These are phyloP conservation scores for Tricharina praecox DNA, from an alignment of 495 filamentous ascomycete species.

Conservation along the genomic window DNA sequence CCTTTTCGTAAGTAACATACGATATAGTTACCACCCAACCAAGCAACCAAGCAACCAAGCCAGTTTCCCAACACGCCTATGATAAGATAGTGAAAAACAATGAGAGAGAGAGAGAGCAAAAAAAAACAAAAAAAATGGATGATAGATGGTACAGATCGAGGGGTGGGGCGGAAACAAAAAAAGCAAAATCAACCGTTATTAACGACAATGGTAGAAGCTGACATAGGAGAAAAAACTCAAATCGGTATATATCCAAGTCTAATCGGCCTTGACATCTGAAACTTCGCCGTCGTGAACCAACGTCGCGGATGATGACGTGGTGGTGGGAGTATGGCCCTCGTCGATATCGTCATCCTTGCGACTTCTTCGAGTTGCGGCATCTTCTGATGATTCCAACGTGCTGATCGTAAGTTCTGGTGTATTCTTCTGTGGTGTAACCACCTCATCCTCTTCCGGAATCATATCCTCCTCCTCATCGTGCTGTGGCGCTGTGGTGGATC, in stretches of 20 bases:
- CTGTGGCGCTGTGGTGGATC: not conserved
- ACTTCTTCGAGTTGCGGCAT: not conserved
- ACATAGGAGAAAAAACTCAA: no score
- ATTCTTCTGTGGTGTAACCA: not conserved
- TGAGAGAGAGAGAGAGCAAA: not conserved
- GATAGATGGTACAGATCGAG: not conserved
- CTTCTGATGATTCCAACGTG: not conserved
- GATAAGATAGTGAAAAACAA: no score
- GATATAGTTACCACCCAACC: no score
- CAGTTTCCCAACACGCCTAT: no score
- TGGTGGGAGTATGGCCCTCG: slow-evolving; percentile 22
- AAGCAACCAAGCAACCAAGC: no score
- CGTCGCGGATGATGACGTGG: slow-evolving; percentile 21
- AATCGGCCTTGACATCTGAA: not conserved
- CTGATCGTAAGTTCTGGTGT: not conserved
- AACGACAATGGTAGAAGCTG: no score
- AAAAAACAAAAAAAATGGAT: not conserved
- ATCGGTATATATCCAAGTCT: no score
- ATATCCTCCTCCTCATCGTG: not conserved
- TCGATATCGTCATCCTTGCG: slow-evolving; percentile 13
- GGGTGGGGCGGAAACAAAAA: not conserved
- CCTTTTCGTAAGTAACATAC: no score
- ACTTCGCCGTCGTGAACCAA: slow-evolving; percentile 22
- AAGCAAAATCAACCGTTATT: not conserved
- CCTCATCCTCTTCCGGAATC: not conserved